Percentiles rank a stretch among this genome's conserved stretches.
phyloP scores from a whole-genome alignment of 805 yeast species.

The Starmerella roubikii region DNA sequence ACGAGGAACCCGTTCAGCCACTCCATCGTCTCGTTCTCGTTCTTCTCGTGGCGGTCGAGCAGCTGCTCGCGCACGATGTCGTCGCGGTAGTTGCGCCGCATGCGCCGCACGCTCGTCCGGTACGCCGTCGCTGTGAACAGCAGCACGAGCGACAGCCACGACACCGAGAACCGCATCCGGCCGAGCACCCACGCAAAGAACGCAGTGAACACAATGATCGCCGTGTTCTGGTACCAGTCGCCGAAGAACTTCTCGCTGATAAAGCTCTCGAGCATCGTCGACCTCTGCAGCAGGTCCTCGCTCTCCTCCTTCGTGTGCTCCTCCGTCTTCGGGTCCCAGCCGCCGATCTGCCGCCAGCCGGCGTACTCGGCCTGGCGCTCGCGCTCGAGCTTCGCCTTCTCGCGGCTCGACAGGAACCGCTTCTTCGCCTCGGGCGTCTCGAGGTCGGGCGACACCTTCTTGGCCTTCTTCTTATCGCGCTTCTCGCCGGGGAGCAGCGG shows the following conservation, averaged over 20 bases:
- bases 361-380: constrained; percentile 49
- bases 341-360: constrained; percentile 93
- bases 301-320: constrained; percentile 35
- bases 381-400: constrained; percentile 32
- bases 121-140: constrained; percentile 53
- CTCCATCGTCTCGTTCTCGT: constrained; percentile 86
- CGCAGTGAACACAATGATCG: constrained; percentile 50
- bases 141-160: constrained; percentile 65
- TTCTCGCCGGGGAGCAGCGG: constrained; percentile 18
- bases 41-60: constrained; percentile 55
- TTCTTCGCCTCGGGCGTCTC: constrained; percentile 8
- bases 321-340: constrained; percentile 54
- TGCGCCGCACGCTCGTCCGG: constrained; percentile 69
- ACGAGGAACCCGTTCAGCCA: constrained; percentile 85
- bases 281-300: constrained; percentile 52
- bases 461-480: constrained; percentile 1
- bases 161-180: constrained; percentile 57
- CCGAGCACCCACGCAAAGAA: constrained; percentile 70
- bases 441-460: constrained; percentile 4
- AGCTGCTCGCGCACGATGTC: constrained; percentile 77
- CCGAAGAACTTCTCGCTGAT: constrained; percentile 71
- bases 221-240: constrained; percentile 94
- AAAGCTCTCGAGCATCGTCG: constrained; percentile 62
- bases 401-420: constrained; percentile 5
- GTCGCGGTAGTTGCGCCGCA: constrained; percentile 62